These are phyloP conservation scores for Oropetium thomaeum DNA, from an alignment of 176 grass and related monocot species.

Conservation along the genomic window DNA sequence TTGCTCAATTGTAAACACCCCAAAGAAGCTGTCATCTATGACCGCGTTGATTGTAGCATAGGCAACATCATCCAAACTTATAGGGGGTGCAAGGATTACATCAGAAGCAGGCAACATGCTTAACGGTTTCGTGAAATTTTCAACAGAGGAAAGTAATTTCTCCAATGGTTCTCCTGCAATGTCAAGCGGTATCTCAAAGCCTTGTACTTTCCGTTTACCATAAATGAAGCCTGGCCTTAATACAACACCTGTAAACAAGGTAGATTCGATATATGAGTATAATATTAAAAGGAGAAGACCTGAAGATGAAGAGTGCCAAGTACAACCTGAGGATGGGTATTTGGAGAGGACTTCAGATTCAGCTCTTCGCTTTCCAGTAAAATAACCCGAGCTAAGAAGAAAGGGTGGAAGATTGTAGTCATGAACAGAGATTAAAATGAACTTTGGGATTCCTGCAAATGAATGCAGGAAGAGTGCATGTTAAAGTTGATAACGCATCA, in stretches of 20 bases:
- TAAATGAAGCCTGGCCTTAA: conserved; percentile 99
- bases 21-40: conserved; percentile 71
- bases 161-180: conserved; percentile 70
- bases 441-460: conserved; percentile 72
- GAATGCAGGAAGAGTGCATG: background rate
- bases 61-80: conserved; percentile 95
- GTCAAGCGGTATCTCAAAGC: conserved; percentile 81
- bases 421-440: conserved; percentile 93
- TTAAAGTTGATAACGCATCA: background rate
- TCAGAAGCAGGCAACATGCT: conserved; percentile 79
- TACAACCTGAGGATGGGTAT: conserved; percentile 80
- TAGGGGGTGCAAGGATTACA: conserved; percentile 65
- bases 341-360: conserved; percentile 97
- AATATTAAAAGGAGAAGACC: background rate
- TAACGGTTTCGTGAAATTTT: conserved; percentile 77
- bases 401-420: conserved; percentile 95
- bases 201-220: conserved; percentile 83
- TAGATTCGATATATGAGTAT: background rate
- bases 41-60: conserved; percentile 68
- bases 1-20: conserved; percentile 84
- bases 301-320: background rate
- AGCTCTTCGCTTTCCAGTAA: conserved; percentile 87
- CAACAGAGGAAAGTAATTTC: conserved; percentile 56
- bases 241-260: too few species aligned
- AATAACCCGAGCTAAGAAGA: conserved; percentile 75